Base-by-base conservation (phyloP, 225 moss, liverwort and hornwort species). In the Marchantia paleacea region DNA sequence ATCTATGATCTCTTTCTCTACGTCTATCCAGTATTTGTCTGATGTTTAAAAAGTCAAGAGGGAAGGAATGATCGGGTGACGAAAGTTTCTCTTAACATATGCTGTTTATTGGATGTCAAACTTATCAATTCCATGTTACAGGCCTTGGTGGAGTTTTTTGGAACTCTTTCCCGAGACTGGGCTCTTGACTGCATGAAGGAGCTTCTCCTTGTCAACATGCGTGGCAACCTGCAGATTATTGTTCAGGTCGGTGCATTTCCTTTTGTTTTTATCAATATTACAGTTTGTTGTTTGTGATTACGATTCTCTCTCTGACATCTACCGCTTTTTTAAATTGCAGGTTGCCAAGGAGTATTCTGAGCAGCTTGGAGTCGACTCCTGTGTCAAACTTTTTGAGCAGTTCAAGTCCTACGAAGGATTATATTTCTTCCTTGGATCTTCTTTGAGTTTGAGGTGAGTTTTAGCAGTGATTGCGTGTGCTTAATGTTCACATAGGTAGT, bases 171-270 rank as follows among this genome's bases (percentile, higher is more conserved):
- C 19, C 95, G 90, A 75, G 99, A 99, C 81, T 99, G 99, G 99
- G 99, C 95, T 69, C 85, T 99, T 75, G 99, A 99, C 69, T 99
- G 95, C 88, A 99, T 99, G 99, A 99, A 92, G 81, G 99, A 99
- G 89, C 89, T 99, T 68, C 94, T 99, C 30, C 90, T 92, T 79
- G 95, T 99, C 75, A 99, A 99, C 80, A 92, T 95, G 99, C 92
- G 94, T 77, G 99, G 99, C 81, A 99, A 99, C 81, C 83, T 99
- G 47, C 95, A 99, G 88, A 95, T 99, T 25, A 92, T 99, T 66
- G 99, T 99, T 67, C 99, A 99, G 95, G 97, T 97, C 50, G 49
- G 67, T 64, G 60, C 29, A 5, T 50, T 15, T 19, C 0, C 51
- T 78, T 24, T 64, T 22, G 29, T 53, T 1, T 49, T 14, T 22